A percentile compares a stretch with the other conserved stretches of the same genome.
These are phyloP conservation scores for Citeromyces nyonsensis DNA, from an alignment of 805 yeast genomes.

Conservation along the genomic window DNA sequence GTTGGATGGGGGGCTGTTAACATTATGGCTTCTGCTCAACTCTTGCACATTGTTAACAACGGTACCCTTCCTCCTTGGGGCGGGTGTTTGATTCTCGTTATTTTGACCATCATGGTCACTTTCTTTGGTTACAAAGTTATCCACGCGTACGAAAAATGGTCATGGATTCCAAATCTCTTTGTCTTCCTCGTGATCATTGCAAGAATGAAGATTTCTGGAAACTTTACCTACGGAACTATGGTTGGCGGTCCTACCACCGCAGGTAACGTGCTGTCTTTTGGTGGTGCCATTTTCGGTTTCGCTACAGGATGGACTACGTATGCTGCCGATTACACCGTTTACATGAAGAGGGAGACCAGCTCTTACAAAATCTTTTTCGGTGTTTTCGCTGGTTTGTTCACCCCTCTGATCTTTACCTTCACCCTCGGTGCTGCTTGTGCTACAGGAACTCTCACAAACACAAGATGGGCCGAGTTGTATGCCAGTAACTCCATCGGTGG, in stretches of 20 bases:
- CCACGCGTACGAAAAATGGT: conserved; percentile 69
- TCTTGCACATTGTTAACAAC: conserved; percentile 60
- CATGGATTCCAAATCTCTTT: conserved; percentile 74
- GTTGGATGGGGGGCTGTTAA: conserved; percentile 94
- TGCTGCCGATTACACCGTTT: conserved; percentile 85
- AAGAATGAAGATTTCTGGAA: conserved; percentile 51
- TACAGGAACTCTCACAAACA: conserved; percentile 39
- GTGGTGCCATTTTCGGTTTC: conserved; percentile 73
- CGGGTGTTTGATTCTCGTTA: conserved; percentile 61
- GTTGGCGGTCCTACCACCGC: conserved; percentile 53
- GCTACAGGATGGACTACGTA: conserved; percentile 93
- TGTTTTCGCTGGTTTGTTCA: conserved; percentile 44
- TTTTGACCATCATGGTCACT: conserved; percentile 56
- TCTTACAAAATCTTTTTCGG: conserved; percentile 44
- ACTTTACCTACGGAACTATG: conserved; percentile 40
- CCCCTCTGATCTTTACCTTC: conserved; percentile 62
- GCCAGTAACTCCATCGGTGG: conserved; percentile 57
- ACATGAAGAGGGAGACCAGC: conserved; percentile 57
- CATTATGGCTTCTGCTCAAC: conserved; percentile 78
- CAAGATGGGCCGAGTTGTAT: conserved; percentile 34
- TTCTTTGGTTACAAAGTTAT: conserved; percentile 77
- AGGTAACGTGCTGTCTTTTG: conserved; percentile 65
- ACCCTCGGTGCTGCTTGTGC: conserved; percentile 79
- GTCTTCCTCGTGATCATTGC: conserved; percentile 69
- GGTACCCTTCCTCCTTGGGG: conserved; percentile 75